phyloP scores from a whole-genome alignment of 1,284 basidiomycete genomes.

The Malassezia yamatoensis region DNA sequence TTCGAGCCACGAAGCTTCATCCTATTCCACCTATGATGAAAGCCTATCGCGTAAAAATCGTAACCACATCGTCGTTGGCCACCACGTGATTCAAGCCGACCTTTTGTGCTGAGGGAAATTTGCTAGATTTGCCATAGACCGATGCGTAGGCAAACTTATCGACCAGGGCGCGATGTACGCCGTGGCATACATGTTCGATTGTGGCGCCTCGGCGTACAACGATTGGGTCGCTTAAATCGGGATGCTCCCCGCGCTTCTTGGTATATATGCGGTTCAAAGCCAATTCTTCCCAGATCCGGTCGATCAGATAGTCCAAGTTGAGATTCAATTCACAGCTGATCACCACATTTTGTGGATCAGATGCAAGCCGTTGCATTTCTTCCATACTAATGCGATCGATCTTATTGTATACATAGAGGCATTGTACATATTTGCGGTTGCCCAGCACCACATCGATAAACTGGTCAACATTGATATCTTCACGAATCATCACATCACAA shows the following conservation, averaged over 20 bases:
- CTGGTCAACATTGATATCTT: conserved; percentile 75
- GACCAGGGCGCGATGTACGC: conserved; percentile 73
- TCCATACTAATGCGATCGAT: conserved; percentile 48
- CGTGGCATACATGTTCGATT: conserved; percentile 61
- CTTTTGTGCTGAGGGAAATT: conserved; percentile 35
- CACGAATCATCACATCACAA: conserved; percentile 36
- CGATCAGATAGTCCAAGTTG: conserved; percentile 80
- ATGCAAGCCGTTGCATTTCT: conserved; percentile 76
- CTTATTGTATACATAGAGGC: conserved; percentile 78
- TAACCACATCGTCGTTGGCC: conserved; percentile 87
- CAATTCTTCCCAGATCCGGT: conserved; percentile 64
- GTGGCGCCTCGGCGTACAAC: conserved; percentile 83
- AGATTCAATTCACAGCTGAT: conserved; percentile 88
- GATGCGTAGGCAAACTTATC: conserved; percentile 57
- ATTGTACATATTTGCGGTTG: conserved; percentile 87
- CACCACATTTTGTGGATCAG: conserved; percentile 74
- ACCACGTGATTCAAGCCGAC: conserved; percentile 72
- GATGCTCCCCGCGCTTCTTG: conserved; percentile 78
- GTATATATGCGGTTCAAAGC: conserved; percentile 61
- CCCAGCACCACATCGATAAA: conserved; percentile 87
- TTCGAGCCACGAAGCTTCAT: not conserved
- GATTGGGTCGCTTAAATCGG: conserved; percentile 84
- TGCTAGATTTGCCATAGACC: conserved; percentile 41
- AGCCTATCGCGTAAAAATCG: conserved; percentile 31
- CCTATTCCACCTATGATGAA: not conserved